Evolutionary conservation across 139 green algal species (phyloP), one percentile per base, ranked within the genome.

Genomic region (Coccomyxa sp.): DNA sequence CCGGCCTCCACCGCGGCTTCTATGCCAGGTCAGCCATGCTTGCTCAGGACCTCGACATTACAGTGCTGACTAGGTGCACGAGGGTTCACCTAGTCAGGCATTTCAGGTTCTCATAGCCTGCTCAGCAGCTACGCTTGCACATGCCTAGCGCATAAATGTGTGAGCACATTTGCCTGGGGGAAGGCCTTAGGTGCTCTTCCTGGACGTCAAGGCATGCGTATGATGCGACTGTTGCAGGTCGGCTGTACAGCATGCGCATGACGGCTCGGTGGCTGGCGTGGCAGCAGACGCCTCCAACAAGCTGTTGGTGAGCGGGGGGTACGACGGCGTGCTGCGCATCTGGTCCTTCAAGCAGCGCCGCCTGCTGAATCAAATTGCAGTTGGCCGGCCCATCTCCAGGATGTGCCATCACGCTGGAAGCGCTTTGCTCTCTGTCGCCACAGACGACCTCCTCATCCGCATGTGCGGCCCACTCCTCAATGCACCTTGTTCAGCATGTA

Each of bases 281-380:
- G 82, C 79, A 0, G 39, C 81, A 16, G 94, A 98, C 81, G 79
- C 68, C 33, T 85, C 78, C 89, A 97, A 97, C 83, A 74, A 82
- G 14, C 37, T 87, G 70, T 70, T 97, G 24, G 89, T 96, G 33
- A 95, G 77, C 33, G 83, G 40, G 2, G 88, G 88, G 0, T 50
- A 82, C n/a, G 92, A 95, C 81, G 90, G 89, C 18, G 16, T 68
- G 50, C 73, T 98, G 40, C 84, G 91, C 36, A 79, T 91, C 35
- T 98, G 95, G 95, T 82, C 91, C 81, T 97, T 98, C 84, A 89
- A 86, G 70, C 79, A 31, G 8, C 84, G 84, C 39, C 81, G 55
- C 77, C 85, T 95, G 40, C 35, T 27, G 27, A 33, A 29, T 1
- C 86, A 90, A 35, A 73, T 96, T 33, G 86, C 50, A 29, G 71